A percentile compares a stretch with the other conserved stretches of the same genome.
Evolutionary conservation across 176 grass and related monocot species (phyloP).

Genomic region (Musa troglodytarum): DNA sequence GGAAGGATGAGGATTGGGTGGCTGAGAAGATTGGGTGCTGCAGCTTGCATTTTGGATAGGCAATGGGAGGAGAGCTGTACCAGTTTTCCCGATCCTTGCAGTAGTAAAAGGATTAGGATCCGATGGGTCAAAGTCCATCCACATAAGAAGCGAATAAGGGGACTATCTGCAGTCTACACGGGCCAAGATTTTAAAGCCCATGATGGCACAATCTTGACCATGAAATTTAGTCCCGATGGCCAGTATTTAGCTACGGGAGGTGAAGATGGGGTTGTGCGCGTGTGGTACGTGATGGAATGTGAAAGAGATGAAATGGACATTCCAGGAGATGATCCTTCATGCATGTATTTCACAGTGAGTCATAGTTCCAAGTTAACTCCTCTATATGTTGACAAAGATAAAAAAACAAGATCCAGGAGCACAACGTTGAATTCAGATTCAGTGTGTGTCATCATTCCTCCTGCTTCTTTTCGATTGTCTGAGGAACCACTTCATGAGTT

Average conservation of each 20-base stretch:
- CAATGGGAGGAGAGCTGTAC: constrained; percentile 31
- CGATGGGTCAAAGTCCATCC: constrained; percentile 50
- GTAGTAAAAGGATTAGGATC: constrained; percentile 22
- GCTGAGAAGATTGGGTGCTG: constrained; percentile 61
- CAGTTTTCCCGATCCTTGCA: constrained; percentile 27
- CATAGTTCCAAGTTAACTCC: constrained; percentile 53
- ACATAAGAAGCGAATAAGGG: constrained; percentile 57
- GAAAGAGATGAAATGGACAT: constrained; percentile 32
- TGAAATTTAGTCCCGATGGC: constrained; percentile 71
- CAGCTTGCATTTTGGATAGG: constrained; percentile 29
- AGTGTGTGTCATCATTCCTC: constrained; percentile 72
- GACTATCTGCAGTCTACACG: constrained; percentile 69
- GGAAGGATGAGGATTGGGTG: constrained; percentile 38
- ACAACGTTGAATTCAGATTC: constrained; percentile 36
- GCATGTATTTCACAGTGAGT: constrained; percentile 58
- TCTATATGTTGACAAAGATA: constrained; percentile 29
- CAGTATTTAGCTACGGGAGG: constrained; percentile 77
- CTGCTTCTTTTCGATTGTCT: constrained; percentile 46
- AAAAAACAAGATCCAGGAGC: constrained; percentile 41
- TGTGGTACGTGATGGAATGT: constrained; percentile 64
- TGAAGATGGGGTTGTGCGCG: constrained; percentile 67
- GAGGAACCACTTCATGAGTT: constrained; percentile 66
- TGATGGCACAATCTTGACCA: constrained; percentile 50
- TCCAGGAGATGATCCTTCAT: constrained; percentile 55
- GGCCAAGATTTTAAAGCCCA: constrained; percentile 76